phyloP scores from a whole-genome alignment of 1,284 basidiomycete species.

The Fomitopsis palustris region DNA sequence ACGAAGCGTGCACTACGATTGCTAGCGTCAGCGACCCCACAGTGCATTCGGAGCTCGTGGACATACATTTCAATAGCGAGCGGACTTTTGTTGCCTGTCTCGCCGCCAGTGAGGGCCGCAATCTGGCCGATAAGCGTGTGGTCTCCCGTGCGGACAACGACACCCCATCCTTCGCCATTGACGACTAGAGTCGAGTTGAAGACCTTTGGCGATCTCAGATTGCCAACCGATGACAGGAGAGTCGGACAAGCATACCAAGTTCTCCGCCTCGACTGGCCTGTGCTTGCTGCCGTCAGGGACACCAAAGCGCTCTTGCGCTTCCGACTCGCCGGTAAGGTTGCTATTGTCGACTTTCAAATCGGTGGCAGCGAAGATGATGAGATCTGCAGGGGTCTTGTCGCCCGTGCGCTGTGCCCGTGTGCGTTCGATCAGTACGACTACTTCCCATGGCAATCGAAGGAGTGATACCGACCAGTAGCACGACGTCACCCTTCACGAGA shows the following conservation, averaged over 20 bases:
- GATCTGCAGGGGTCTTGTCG: constrained; percentile 68
- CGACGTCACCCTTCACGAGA: constrained; percentile 68
- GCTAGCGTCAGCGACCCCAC: neutral
- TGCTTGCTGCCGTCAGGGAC: constrained; percentile 41
- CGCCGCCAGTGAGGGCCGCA: constrained; percentile 58
- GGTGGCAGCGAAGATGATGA: constrained; percentile 53
- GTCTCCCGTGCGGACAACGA: constrained; percentile 66
- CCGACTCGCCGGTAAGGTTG: constrained; percentile 66
- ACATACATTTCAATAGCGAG: constrained; percentile 64
- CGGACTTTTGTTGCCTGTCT: constrained; percentile 63
- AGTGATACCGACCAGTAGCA: constrained; percentile 46
- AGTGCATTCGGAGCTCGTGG: neutral
- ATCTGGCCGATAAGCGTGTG: constrained; percentile 69
- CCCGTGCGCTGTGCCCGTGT: constrained; percentile 46
- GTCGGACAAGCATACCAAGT: constrained; percentile 39
- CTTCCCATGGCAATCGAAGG: neutral
- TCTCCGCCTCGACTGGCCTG: constrained; percentile 61
- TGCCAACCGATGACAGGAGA: too few species aligned
- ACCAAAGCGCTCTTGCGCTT: constrained; percentile 57
- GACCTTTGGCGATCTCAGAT: constrained; percentile 33
- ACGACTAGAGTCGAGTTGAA: constrained; percentile 69
- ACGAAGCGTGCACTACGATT: constrained; percentile 51
- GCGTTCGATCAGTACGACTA: neutral
- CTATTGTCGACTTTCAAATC: constrained; percentile 71
- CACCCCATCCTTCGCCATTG: constrained; percentile 68